Conservation (phyloP, 2,329 filamentous ascomycete genomes). For the Colletotrichum brevisporum region DNA sequence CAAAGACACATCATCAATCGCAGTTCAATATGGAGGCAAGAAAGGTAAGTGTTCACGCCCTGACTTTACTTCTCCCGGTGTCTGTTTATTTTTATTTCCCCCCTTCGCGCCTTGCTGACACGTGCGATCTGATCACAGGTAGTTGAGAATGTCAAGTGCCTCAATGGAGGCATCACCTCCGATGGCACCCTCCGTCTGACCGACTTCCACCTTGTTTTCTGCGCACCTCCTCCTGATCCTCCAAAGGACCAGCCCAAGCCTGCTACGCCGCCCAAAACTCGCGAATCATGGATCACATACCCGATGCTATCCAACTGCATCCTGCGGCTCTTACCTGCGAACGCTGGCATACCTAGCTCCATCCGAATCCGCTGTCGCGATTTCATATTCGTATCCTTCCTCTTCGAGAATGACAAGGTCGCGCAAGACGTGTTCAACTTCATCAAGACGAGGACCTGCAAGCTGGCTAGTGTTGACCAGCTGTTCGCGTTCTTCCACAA, state of each 20-base stretch:
- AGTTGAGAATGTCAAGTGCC: constrained; percentile 72
- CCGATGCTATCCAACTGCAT: constrained; percentile 89
- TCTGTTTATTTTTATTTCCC: neutral
- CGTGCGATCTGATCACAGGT: constrained; percentile 50
- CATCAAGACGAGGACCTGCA: constrained; percentile 85
- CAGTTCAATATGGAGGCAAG: constrained; percentile 54
- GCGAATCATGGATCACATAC: constrained; percentile 94
- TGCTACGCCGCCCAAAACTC: constrained; percentile 49
- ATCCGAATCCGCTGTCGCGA: constrained; percentile 92
- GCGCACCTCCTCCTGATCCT: constrained; percentile 54
- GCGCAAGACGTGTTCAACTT: constrained; percentile 91
- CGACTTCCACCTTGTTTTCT: constrained; percentile 73
- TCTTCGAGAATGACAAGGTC: constrained; percentile 80
- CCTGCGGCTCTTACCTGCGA: constrained; percentile 79
- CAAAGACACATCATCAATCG: constrained; percentile 34
- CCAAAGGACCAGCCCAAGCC: constrained; percentile 42
- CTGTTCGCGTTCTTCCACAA: constrained; percentile 92
- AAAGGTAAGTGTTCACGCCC: constrained; percentile 51
- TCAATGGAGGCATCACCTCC: constrained; percentile 70
- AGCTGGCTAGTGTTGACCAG: constrained; percentile 85
- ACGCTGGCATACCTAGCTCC: constrained; percentile 80
- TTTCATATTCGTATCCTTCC: constrained; percentile 94
- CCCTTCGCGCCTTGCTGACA: neutral
- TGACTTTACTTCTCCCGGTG: neutral
- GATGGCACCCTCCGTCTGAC: constrained; percentile 72